Conservation (phyloP, 106 monocot species). For the Dendrobium chrysotoxum region DNA sequence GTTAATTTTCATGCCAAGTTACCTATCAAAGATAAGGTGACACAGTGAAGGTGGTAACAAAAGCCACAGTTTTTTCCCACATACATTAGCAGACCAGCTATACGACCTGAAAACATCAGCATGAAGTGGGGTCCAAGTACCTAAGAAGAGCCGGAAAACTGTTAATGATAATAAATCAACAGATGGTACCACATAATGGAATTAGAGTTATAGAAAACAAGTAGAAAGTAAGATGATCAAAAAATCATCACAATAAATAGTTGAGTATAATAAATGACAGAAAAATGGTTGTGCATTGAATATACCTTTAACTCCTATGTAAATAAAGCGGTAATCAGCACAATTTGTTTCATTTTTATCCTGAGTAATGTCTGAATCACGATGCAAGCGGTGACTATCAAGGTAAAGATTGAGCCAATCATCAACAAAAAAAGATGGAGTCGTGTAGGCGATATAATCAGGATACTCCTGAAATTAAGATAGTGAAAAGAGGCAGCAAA, state of each 20-base stretch:
- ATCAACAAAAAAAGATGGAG: conserved; percentile 82
- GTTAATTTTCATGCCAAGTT: neutral
- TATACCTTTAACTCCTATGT: conserved; percentile 95
- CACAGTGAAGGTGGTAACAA: conserved; percentile 77
- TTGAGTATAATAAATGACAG: neutral
- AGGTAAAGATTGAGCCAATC: conserved; percentile 99
- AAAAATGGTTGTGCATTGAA: neutral
- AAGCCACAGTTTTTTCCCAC: conserved; percentile 83
- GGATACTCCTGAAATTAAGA: conserved; percentile 76
- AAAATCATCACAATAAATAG: neutral
- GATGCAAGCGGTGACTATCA: conserved; percentile 63
- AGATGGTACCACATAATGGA: neutral
- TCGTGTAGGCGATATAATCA: conserved; percentile 79
- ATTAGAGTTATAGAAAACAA: neutral
- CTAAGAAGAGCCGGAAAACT: conserved; percentile 26
- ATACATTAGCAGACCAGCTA: conserved; percentile 98
- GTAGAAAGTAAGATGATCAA: neutral
- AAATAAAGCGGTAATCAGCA: conserved; percentile 93
- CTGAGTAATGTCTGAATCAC: conserved; percentile 29
- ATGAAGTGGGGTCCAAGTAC: conserved; percentile 99
- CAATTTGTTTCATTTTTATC: conserved; percentile 70
- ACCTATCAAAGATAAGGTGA: conserved; percentile 83
- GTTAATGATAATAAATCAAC: neutral
- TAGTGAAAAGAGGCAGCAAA: neutral
- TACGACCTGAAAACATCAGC: conserved; percentile 99